Evolutionary conservation across 2,329 filamentous ascomycete species (phyloP), one percentile per base, ranked within the genome.

Genomic region (Aspergillus vadensis): DNA sequence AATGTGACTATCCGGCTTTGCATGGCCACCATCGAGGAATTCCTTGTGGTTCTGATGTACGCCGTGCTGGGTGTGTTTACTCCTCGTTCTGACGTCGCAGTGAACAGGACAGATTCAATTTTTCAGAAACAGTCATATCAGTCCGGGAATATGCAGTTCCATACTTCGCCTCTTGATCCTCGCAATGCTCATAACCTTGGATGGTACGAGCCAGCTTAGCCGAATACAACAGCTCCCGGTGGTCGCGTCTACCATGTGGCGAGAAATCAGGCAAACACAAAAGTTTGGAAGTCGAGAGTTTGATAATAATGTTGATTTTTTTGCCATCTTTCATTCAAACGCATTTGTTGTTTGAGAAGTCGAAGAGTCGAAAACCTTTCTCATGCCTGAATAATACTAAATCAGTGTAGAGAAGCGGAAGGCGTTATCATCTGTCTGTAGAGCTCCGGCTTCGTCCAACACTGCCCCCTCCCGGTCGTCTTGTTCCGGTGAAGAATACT

Each of bases 11-110:
- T 56, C 14, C 41, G 41, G n/a, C 17, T 56, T 17, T 47, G 39
- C 39, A 48, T 56, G 54, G 43, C 54, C 10, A 56, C 12, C 15
- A 25, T 56, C 2, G 54, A 56, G 54, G 54, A 56, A 17, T 56
- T 56, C n/a, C 8, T 56, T 8, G 54, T 56, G 8, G 54, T 56
- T 12, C 3, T 56, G 14, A 44, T 56, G 39, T 56, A 56, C 30
- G 39, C 54, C 1, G 10, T 56, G 3, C 21, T 56, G 17, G 54
- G 54, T 1, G 19, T 56, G 2, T n/a, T 56, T 7, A 48, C 54
- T 7, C 54, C 54, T 5, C 32, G 32, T 10, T 38, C 32, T 2
- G 25, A 17, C 5, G 47, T 10, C 19, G 32, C 32, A 36, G 32
- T 2, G 32, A 15, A 44, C 19, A 21, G 4, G 17, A 14, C 17